Conservation (phyloP, 2,329 filamentous ascomycete genomes). For the Paracorniculantispora psalliotae region DNA sequence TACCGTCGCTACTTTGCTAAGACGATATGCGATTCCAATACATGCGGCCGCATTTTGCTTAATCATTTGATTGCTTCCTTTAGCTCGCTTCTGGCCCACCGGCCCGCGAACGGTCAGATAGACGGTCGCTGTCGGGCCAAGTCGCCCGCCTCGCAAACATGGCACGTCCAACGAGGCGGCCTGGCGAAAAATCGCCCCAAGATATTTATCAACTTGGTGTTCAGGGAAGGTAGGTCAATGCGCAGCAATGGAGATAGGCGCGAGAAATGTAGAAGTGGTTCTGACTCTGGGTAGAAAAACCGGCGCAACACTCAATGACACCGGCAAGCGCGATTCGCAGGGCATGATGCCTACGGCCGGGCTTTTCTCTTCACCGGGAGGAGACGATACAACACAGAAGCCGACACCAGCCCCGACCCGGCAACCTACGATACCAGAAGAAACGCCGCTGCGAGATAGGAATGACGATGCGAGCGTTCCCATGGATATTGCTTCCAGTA, state of each 20-base stretch:
- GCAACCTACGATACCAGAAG: background rate
- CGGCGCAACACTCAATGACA: slow-evolving; percentile 74
- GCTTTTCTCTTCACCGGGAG: slow-evolving; percentile 80
- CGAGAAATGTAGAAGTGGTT: background rate
- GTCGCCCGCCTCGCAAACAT: slow-evolving; percentile 18
- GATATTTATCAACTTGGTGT: slow-evolving; percentile 31
- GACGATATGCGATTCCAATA: background rate
- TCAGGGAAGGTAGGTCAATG: slow-evolving; percentile 32
- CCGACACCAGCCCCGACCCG: background rate
- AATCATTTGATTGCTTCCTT: background rate
- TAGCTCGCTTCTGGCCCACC: background rate
- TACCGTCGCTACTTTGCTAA: background rate
- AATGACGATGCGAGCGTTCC: slow-evolving; percentile 36
- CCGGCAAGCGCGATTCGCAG: slow-evolving; percentile 78
- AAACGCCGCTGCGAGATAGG: slow-evolving; percentile 20
- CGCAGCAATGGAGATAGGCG: background rate
- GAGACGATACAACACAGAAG: slow-evolving; percentile 18
- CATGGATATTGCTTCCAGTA: slow-evolving; percentile 51
- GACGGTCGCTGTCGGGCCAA: background rate
- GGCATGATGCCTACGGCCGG: slow-evolving; percentile 84
- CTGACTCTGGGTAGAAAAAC: slow-evolving; percentile 64
- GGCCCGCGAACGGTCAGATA: background rate
- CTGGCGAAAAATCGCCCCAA: slow-evolving; percentile 26
- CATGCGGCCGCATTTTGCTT: background rate
- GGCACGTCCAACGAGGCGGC: slow-evolving; percentile 28